Evolutionary conservation across 768 basidiomycete genomes (phyloP).

Genomic region (Russula dissimulans): DNA sequence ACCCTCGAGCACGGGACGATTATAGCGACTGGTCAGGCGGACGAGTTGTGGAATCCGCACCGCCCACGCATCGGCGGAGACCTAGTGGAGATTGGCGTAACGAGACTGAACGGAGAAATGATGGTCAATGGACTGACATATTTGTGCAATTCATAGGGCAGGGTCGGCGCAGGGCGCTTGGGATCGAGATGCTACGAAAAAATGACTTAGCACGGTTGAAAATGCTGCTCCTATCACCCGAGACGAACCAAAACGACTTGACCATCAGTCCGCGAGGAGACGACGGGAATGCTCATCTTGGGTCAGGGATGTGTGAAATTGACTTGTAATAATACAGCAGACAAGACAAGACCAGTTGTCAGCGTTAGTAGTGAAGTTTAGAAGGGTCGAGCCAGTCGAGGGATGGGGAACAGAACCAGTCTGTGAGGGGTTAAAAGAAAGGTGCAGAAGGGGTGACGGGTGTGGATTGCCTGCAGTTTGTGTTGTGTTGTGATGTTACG

Average conservation of each 20-base stretch:
- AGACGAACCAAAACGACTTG: slow-evolving; percentile 12
- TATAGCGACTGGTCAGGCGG: slow-evolving; percentile 31
- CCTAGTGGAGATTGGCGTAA: slow-evolving; percentile 21
- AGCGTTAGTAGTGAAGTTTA: background rate
- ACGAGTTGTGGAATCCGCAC: slow-evolving; percentile 33
- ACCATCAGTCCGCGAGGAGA: slow-evolving; percentile 5
- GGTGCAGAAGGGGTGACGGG: background rate
- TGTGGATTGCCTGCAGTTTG: too few relatives aligned
- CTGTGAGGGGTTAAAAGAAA: background rate
- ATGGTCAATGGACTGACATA: background rate
- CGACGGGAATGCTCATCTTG: slow-evolving; percentile 8
- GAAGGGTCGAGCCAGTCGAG: slow-evolving; percentile 4
- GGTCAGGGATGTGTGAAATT: background rate
- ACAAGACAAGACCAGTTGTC: background rate
- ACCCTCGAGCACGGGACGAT: slow-evolving; percentile 38
- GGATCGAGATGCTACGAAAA: background rate
- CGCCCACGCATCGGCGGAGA: slow-evolving; percentile 37
- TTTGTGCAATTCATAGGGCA: slow-evolving; percentile 10
- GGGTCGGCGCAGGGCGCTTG: background rate
- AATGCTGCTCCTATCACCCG: background rate
- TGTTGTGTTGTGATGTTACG: too few relatives aligned
- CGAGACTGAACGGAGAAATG: background rate
- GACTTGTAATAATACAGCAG: background rate
- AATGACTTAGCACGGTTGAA: background rate
- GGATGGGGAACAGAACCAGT: slow-evolving; percentile 10